Evolutionary conservation across 345 rosid species (phyloP).

Genomic region (Camelina hispida): DNA sequence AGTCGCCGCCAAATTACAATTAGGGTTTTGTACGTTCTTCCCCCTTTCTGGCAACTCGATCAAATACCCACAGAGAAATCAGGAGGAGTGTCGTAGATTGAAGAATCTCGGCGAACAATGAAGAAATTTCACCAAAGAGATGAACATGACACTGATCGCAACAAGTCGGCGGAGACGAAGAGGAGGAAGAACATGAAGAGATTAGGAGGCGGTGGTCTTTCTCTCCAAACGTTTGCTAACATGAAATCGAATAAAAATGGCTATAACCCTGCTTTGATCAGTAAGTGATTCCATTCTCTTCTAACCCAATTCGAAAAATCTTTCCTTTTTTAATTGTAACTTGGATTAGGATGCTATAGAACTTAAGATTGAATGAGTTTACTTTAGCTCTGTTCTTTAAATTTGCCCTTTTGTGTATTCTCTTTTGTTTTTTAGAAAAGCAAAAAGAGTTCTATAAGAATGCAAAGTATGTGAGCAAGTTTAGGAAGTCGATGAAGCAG

Average conservation of each 20-base stretch:
- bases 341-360: not conserved
- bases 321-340: not conserved
- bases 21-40: constrained; percentile 32
- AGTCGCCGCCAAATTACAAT: constrained; percentile 26
- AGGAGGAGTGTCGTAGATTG: not conserved
- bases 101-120: constrained; percentile 16
- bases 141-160: constrained; percentile 3
- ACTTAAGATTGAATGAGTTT: not conserved
- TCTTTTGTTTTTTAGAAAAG: constrained; percentile 51
- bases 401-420: not conserved
- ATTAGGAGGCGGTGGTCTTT: constrained; percentile 83
- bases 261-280: constrained; percentile 72
- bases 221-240: constrained; percentile 80
- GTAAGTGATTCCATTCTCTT: constrained; percentile 43
- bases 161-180: constrained; percentile 33
- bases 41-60: not conserved
- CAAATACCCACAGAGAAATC: not conserved
- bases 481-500: constrained; percentile 59
- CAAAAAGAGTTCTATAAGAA: constrained; percentile 80
- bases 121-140: constrained; percentile 3
- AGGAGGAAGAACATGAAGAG: constrained; percentile 68
- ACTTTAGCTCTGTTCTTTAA: not conserved
- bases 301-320: not conserved
- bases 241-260: constrained; percentile 54
- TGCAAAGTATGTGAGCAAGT: constrained; percentile 77